Evolutionary conservation across 352 stramenopile genomes (phyloP).

Genomic region (Pythium guiyangense): DNA sequence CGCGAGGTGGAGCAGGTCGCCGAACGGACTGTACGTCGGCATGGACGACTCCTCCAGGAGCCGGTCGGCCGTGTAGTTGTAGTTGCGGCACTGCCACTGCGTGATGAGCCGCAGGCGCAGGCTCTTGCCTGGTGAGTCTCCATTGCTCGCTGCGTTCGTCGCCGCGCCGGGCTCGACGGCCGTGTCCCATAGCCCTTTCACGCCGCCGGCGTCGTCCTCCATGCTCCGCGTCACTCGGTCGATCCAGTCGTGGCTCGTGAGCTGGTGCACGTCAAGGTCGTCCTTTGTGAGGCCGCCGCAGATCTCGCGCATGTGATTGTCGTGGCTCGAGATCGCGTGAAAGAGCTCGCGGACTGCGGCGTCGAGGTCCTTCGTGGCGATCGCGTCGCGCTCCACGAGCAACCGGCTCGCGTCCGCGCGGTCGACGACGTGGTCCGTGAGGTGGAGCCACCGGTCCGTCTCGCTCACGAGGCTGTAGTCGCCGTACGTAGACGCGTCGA

Average conservation of each 20-base stretch:
- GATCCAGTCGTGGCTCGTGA: constrained; percentile 55
- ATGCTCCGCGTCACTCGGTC: constrained; percentile 41
- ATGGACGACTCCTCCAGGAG: constrained; percentile 60
- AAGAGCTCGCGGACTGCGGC: constrained; percentile 32
- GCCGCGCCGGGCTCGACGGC: neutral
- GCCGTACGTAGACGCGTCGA: constrained; percentile 11
- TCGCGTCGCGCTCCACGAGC: constrained; percentile 35
- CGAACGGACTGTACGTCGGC: constrained; percentile 46
- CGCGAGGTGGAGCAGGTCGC: constrained; percentile 50
- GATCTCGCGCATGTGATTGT: constrained; percentile 48
- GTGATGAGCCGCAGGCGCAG: constrained; percentile 38
- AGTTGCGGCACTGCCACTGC: constrained; percentile 56
- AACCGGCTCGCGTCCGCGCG: constrained; percentile 24
- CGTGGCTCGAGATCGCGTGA: constrained; percentile 32
- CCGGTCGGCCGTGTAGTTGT: constrained; percentile 48
- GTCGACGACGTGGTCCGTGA: constrained; percentile 22
- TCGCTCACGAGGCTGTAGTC: constrained; percentile 19
- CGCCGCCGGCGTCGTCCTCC: constrained; percentile 25
- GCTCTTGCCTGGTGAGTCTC: neutral
- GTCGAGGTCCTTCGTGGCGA: constrained; percentile 33
- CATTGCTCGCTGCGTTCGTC: neutral
- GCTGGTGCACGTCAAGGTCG: constrained; percentile 42
- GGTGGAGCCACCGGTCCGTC: constrained; percentile 22
- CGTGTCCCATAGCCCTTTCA: constrained; percentile 29
- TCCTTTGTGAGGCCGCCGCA: constrained; percentile 27